These are phyloP conservation scores for Peltaster fructicola DNA, from an alignment of 2,329 filamentous ascomycete species.

Conservation along the genomic window DNA sequence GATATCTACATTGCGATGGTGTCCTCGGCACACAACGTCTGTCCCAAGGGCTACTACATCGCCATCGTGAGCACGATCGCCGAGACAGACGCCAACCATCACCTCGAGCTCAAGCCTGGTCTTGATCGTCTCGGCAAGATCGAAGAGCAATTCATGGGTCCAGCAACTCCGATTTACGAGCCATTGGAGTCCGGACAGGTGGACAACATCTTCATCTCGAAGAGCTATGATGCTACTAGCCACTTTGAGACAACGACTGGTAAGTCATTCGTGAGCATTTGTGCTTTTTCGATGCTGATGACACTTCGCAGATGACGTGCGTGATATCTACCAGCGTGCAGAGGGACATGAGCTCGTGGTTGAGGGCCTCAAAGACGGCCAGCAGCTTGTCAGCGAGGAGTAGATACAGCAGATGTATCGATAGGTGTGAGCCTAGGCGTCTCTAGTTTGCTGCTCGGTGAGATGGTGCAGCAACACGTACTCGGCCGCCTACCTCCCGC, in stretches of 20 bases:
- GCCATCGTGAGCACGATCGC: slow-evolving; percentile 97
- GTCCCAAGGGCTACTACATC: slow-evolving; percentile 97
- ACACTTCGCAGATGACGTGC: slow-evolving; percentile 56
- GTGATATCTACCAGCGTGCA: slow-evolving; percentile 75
- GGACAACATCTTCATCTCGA: slow-evolving; percentile 93
- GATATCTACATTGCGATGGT: slow-evolving; percentile 97
- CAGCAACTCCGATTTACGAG: slow-evolving; percentile 86
- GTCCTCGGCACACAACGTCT: slow-evolving; percentile 91
- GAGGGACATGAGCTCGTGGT: slow-evolving; percentile 75
- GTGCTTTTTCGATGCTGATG: not conserved
- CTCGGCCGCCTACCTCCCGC: too few species aligned
- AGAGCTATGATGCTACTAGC: slow-evolving; percentile 94
- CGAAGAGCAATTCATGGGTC: slow-evolving; percentile 92
- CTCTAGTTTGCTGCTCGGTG: too few species aligned
- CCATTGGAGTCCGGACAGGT: slow-evolving; percentile 64
- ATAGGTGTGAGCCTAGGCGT: too few species aligned
- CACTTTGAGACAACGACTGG: slow-evolving; percentile 84
- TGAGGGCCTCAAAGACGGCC: slow-evolving; percentile 66
- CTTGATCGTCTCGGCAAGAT: slow-evolving; percentile 83
- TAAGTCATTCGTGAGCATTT: slow-evolving; percentile 16
- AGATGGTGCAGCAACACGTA: too few species aligned
- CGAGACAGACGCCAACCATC: slow-evolving; percentile 80
- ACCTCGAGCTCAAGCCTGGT: slow-evolving; percentile 82
- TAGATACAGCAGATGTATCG: slow-evolving; percentile 6
- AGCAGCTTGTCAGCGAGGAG: slow-evolving; percentile 51